A percentile compares a stretch with the other conserved stretches of the same genome.
Evolutionary conservation across 2,329 filamentous ascomycete species (phyloP).

Genomic region (Mycosphaerella sp.): DNA sequence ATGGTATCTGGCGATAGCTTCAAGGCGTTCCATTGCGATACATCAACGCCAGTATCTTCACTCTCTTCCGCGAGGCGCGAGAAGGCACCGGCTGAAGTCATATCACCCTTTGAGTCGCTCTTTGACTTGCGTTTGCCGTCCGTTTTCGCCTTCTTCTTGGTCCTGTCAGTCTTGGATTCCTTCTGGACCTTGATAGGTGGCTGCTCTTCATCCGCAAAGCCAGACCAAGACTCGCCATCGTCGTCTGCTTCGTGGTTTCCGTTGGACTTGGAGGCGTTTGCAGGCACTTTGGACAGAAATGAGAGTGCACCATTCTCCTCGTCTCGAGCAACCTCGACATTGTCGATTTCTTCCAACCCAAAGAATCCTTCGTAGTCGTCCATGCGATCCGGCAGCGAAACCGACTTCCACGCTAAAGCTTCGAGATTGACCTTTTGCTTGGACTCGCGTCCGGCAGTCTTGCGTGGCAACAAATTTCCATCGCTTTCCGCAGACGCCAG

Average conservation of each 20-base stretch:
- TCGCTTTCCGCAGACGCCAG: conserved; percentile 24
- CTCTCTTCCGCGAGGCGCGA: conserved; percentile 42
- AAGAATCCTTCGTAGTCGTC: conserved; percentile 93
- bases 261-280: neutral
- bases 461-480: conserved; percentile 7
- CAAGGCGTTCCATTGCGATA: conserved; percentile 72
- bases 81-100: conserved; percentile 39
- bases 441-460: conserved; percentile 14
- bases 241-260: conserved; percentile 45
- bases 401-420: conserved; percentile 55
- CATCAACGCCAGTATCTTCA: conserved; percentile 56
- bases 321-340: conserved; percentile 71
- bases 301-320: conserved; percentile 45
- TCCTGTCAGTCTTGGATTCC: conserved; percentile 9
- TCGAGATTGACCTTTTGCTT: conserved; percentile 20
- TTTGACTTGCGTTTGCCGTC: conserved; percentile 24
- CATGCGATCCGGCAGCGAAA: conserved; percentile 66
- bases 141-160: conserved; percentile 14
- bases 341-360: conserved; percentile 84
- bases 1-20: conserved; percentile 67
- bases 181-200: neutral
- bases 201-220: conserved; percentile 47
- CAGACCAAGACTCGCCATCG: conserved; percentile 47
- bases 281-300: conserved; percentile 28
- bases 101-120: conserved; percentile 17